Percentiles rank a stretch among this genome's conserved stretches.
Conservation (phyloP, 306 rosid species). For the Castanopsis chinensis region DNA sequence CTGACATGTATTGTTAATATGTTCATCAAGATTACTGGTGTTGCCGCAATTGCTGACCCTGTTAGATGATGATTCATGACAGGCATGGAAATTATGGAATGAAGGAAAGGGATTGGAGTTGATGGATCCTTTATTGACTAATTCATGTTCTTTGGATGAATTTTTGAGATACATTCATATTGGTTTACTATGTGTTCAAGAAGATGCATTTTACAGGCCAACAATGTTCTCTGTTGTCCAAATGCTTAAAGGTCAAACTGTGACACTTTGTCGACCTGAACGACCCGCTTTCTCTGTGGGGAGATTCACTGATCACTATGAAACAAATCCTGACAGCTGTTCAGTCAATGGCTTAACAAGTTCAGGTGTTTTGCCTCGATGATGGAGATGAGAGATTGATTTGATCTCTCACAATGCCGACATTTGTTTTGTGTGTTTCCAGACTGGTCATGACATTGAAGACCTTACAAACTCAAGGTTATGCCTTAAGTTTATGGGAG, state of each 20-base stretch:
- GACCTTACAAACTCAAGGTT: not conserved
- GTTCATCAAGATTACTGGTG: too few relatives aligned
- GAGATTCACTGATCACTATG: conserved; percentile 12
- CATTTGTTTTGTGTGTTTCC: too few relatives aligned
- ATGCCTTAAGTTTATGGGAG: too few relatives aligned
- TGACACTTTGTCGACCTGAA: conserved; percentile 24
- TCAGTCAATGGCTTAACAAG: conserved; percentile 27
- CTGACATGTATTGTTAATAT: too few relatives aligned
- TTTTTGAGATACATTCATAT: conserved; percentile 40
- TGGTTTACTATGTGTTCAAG: conserved; percentile 54
- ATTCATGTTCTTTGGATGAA: conserved; percentile 25
- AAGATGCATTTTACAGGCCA: conserved; percentile 46
- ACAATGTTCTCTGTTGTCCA: conserved; percentile 42
- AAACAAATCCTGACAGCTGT: not conserved
- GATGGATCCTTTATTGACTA: conserved; percentile 35
- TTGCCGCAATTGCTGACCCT: too few relatives aligned
- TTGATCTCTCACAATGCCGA: too few relatives aligned
- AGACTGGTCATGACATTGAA: too few relatives aligned
- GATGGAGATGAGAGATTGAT: not conserved
- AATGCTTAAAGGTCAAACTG: conserved; percentile 36
- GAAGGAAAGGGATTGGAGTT: conserved; percentile 35
- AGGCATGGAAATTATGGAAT: conserved; percentile 48
- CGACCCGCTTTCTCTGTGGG: conserved; percentile 36
- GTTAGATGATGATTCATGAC: not conserved
- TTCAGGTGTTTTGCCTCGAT: conserved; percentile 3